Evolutionary conservation across 139 green algal species (phyloP), one percentile per base, ranked within the genome.

Genomic region (Chlamydomonas asymmetrica): DNA sequence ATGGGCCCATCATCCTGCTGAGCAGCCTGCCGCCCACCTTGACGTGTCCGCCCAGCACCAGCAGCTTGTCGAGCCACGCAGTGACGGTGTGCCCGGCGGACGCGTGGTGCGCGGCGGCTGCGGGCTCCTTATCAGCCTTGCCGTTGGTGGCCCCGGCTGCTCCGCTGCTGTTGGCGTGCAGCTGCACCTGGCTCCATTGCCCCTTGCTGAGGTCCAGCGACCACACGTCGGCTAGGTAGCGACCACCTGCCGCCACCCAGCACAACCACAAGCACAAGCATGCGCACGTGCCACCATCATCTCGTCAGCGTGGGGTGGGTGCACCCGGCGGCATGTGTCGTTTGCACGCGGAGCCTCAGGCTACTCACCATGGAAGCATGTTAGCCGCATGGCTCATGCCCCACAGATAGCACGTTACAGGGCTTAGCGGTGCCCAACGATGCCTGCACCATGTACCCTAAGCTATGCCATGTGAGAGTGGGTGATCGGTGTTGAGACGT

Each of bases 221-320:
- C 95, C 92, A 97, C 39, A 93, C 71, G 77, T 98, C 94, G 18
- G 67, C 82, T 38, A 98, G 73, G 76, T 97, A 98, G 4, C 94
- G 84, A 2, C 94, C 94, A 32, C 87, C 91, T 93, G 84, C 43
- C 62, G 37, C n/a, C 22, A 9, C 34, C 32, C 8, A 23, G 29
- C 43, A 27, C 23, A 18, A 13, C 35, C 5, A 41, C 63, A 16
- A 31, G 4, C 35, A 31, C 9, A 52, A 9, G 6, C 63, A 8
- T 20, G 63, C 4, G n/a, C n/a, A n/a, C n/a, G n/a, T n/a, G n/a
- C n/a, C n/a, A n/a, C n/a, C n/a, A n/a, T n/a, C n/a, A n/a, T n/a
- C n/a, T n/a, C n/a, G n/a, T n/a, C n/a, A n/a, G n/a, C n/a, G n/a
- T n/a, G n/a, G n/a, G n/a, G n/a, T n/a, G n/a, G n/a, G n/a, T n/a